phyloP scores from a whole-genome alignment of 2,329 filamentous ascomycete genomes.

The Aspergillus pseudotamarii region DNA sequence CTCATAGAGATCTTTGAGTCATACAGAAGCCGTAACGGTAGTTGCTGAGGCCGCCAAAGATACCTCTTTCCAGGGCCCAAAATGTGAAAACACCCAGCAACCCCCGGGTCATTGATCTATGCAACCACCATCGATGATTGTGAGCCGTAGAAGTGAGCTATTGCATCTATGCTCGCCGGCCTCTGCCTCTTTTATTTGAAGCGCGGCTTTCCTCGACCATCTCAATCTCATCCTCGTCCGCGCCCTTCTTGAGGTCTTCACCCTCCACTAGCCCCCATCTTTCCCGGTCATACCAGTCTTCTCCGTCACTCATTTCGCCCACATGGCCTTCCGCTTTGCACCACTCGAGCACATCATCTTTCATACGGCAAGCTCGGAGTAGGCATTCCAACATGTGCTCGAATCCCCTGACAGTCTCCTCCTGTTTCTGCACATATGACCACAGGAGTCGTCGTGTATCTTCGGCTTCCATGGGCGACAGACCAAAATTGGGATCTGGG shows the following conservation, averaged over 20 bases:
- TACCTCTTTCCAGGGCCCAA: background rate
- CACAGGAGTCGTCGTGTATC: constrained; percentile 63
- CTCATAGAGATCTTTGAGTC: background rate
- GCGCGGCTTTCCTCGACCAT: constrained; percentile 45
- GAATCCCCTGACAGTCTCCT: constrained; percentile 63
- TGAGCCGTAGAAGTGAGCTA: background rate
- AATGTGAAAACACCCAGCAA: constrained; percentile 22
- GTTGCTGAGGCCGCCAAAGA: background rate
- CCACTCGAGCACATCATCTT: constrained; percentile 61
- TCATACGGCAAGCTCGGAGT: constrained; percentile 61
- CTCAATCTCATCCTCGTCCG: constrained; percentile 63
- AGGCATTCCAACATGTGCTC: constrained; percentile 60
- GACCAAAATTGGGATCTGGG: constrained; percentile 58
- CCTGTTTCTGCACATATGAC: constrained; percentile 67
- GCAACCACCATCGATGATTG: constrained; percentile 5
- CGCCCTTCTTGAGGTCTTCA: constrained; percentile 62
- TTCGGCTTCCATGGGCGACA: constrained; percentile 62
- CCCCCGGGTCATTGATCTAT: constrained; percentile 35
- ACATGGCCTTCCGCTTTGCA: constrained; percentile 65
- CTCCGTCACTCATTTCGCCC: constrained; percentile 68
- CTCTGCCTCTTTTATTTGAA: constrained; percentile 43
- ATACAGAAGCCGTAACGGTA: background rate
- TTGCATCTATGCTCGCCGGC: constrained; percentile 35
- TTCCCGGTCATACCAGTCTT: constrained; percentile 68
- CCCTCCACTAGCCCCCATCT: constrained; percentile 60